Evolutionary conservation across 2,329 filamentous ascomycete genomes (phyloP), one percentile per base, ranked within the genome.

Genomic region (Exophiala aquamarina): DNA sequence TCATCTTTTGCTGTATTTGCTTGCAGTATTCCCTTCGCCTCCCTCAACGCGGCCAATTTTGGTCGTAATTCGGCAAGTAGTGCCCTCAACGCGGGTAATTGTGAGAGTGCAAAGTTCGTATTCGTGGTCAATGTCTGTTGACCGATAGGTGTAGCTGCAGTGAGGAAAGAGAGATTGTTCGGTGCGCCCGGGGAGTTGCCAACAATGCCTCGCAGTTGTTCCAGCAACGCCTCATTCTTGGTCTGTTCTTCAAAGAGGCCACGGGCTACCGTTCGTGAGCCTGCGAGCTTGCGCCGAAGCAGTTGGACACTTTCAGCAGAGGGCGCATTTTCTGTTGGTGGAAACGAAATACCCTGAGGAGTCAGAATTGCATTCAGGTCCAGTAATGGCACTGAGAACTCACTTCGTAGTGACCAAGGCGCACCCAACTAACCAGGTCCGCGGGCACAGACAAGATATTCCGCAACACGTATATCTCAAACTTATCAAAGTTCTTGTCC

Each of bases 381-480:
- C 19, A 6, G 23, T 6, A n/a, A 31, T 39, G n/a, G n/a, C 29
- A 9, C 18, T 15, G 8, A 23, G 21, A 31, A 17, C 29, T n/a
- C 63, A 82, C 88, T 66, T 90, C 82, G 70, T 98, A 96, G 74
- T 97, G 92, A 38, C 81, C 80, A 55, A 98, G 73, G 43, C 86
- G 76, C 55, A 97, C 84, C 82, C 87, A 96, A 48, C 81, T 79
- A 60, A 87, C 72, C 37, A 85, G 74, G 52, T 92, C 87, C 20
- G 84, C 81, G 39, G 81, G 81, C 31, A 92, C 81, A 32, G 80
- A 84, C 54, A 93, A 70, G 58, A 91, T 87, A 64, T 96, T 96
- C 56, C 89, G 78, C 73, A 98, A 76, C 41, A 89, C 85, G 71
- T 92, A 96, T 47, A 98, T 87, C 72, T 93, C 88, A 61, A 92